Conservation (phyloP, 768 basidiomycete species). For the Termitomyces sp. region DNA sequence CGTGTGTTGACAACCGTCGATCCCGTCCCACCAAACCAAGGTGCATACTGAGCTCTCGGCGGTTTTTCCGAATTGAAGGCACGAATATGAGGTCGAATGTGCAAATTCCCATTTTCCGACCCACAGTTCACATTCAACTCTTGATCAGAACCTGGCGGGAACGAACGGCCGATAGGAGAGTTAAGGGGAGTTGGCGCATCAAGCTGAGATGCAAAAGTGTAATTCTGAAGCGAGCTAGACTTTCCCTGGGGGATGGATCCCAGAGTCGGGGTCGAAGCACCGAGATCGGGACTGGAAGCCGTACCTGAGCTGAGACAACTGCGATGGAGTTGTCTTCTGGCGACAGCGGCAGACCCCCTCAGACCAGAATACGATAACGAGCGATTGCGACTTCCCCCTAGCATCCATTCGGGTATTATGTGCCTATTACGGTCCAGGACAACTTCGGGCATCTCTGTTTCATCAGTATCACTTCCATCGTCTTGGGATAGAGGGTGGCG, state of each 20-base stretch:
- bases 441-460: conserved; percentile 92
- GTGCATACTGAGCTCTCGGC: conserved; percentile 31
- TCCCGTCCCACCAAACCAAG: conserved; percentile 83
- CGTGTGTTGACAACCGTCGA: conserved; percentile 92
- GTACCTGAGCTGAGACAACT: conserved; percentile 44
- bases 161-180: conserved; percentile 28
- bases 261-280: conserved; percentile 21
- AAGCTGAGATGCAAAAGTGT: conserved; percentile 26
- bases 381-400: conserved; percentile 46
- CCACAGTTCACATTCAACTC: conserved; percentile 9
- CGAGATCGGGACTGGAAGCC: conserved; percentile 70
- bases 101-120: conserved; percentile 24
- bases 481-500: conserved; percentile 18
- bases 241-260: conserved; percentile 18
- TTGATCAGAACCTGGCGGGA: conserved; percentile 23
- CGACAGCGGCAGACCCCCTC: conserved; percentile 25
- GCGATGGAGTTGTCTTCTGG: conserved; percentile 31
- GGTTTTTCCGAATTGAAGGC: conserved; percentile 35
- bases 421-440: conserved; percentile 88
- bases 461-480: conserved; percentile 46
- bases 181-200: conserved; percentile 48
- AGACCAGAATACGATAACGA: conserved; percentile 46
- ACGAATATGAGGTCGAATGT: conserved; percentile 30
- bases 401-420: conserved; percentile 92
- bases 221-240: conserved; percentile 36